A percentile compares a stretch with the other conserved stretches of the same genome.
phyloP scores from a whole-genome alignment of 768 basidiomycete species.

The Termitomyces sp. region DNA sequence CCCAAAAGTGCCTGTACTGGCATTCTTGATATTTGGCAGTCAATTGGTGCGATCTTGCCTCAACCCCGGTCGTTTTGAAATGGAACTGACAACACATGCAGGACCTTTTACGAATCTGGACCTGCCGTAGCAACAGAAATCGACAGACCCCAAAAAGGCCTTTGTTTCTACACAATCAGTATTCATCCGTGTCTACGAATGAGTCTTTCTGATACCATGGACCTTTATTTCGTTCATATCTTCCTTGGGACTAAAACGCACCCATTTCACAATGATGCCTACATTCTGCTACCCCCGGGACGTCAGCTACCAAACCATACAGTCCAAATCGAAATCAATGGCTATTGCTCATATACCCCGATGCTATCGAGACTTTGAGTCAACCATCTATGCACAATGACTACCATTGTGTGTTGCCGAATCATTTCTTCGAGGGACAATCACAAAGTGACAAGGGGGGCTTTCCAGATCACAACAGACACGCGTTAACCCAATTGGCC shows the following conservation, averaged over 20 bases:
- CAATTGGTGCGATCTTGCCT: conserved; percentile 16
- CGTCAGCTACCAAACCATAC: too few relatives aligned
- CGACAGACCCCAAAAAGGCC: background rate
- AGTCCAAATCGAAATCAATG: too few relatives aligned
- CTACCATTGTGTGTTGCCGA: too few relatives aligned
- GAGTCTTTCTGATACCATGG: background rate
- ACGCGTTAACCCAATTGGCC: too few relatives aligned
- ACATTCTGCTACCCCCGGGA: too few relatives aligned
- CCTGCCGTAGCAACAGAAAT: conserved; percentile 1
- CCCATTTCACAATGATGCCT: too few relatives aligned
- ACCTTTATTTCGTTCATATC: background rate
- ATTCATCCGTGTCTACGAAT: conserved; percentile 6
- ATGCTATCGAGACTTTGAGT: too few relatives aligned
- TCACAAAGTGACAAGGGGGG: too few relatives aligned
- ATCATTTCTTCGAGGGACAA: too few relatives aligned
- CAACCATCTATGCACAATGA: too few relatives aligned
- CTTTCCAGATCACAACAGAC: too few relatives aligned
- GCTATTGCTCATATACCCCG: too few relatives aligned
- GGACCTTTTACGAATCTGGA: conserved; percentile 13
- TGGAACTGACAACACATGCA: background rate
- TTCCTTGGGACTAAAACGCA: background rate
- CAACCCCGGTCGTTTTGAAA: background rate
- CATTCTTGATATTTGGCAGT: conserved; percentile 20
- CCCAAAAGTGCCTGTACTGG: conserved; percentile 21
- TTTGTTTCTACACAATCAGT: conserved; percentile 4